These are phyloP conservation scores for Neonectria punicea DNA, from an alignment of 2,329 filamentous ascomycete genomes.

Conservation along the genomic window DNA sequence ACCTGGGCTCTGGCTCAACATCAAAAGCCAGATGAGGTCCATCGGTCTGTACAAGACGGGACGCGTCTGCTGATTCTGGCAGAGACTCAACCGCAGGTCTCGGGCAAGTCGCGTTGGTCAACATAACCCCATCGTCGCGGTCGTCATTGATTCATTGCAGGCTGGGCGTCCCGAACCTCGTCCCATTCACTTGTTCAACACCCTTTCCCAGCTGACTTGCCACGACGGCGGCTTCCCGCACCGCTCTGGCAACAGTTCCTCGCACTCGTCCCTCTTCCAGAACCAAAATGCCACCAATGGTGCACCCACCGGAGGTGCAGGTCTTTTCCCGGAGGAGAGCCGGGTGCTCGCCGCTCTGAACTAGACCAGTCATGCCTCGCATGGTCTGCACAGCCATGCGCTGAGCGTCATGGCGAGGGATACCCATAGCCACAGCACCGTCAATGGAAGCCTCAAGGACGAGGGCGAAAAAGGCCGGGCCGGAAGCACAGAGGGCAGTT, in stretches of 20 bases:
- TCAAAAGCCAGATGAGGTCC: slow-evolving; percentile 3
- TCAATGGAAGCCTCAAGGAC: slow-evolving; percentile 81
- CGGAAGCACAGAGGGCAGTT: slow-evolving; percentile 79
- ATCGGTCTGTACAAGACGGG: slow-evolving; percentile 5
- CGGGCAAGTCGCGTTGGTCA: neutral
- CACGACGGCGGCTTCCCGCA: slow-evolving; percentile 76
- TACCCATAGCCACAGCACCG: slow-evolving; percentile 81
- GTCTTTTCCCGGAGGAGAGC: slow-evolving; percentile 80
- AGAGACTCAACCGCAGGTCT: neutral
- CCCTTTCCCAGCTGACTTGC: slow-evolving; percentile 69
- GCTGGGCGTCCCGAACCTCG: slow-evolving; percentile 35
- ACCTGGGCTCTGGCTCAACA: slow-evolving; percentile 8
- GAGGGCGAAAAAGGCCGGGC: slow-evolving; percentile 80
- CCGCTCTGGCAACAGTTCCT: slow-evolving; percentile 73
- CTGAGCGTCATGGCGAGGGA: slow-evolving; percentile 77
- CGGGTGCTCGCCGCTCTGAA: slow-evolving; percentile 78
- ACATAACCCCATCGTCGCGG: slow-evolving; percentile 1
- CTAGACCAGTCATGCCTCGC: slow-evolving; percentile 75
- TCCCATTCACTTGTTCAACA: slow-evolving; percentile 51
- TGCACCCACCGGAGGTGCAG: slow-evolving; percentile 81
- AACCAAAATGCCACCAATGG: slow-evolving; percentile 77
- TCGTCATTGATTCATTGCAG: slow-evolving; percentile 28
- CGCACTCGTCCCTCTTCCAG: slow-evolving; percentile 79
- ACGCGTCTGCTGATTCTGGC: slow-evolving; percentile 4
- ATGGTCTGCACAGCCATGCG: slow-evolving; percentile 84